Evolutionary conservation across 179 eudicot species (phyloP).

Genomic region (Amaranthus tricolor): DNA sequence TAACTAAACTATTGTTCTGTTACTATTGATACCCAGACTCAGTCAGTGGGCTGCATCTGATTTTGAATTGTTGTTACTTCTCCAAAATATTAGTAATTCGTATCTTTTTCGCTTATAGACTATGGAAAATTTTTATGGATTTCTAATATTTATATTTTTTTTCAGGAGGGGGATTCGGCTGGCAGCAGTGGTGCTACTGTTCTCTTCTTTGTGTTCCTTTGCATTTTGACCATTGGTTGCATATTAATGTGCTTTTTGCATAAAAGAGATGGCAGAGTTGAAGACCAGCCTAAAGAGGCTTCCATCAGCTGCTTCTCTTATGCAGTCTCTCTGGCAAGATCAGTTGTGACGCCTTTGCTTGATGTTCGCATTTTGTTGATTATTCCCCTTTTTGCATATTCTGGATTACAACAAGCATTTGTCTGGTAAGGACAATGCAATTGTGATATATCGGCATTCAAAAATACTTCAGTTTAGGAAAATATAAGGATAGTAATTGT

Average conservation of each 20-base stretch:
- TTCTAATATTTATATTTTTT: background rate
- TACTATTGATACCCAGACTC: background rate
- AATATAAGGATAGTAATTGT: background rate
- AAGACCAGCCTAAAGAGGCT: slow-evolving; percentile 43
- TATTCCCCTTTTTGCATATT: slow-evolving; percentile 91
- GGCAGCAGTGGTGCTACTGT: slow-evolving; percentile 54
- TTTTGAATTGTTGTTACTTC: background rate
- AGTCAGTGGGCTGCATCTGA: background rate
- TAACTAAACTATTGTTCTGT: background rate
- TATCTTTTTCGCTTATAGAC: background rate
- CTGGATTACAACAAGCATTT: slow-evolving; percentile 97
- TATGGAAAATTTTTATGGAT: background rate
- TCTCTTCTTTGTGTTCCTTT: slow-evolving; percentile 70
- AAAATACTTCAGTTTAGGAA: too few species aligned
- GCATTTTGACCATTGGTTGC: slow-evolving; percentile 74
- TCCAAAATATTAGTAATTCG: background rate
- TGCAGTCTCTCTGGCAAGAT: slow-evolving; percentile 49
- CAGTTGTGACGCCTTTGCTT: slow-evolving; percentile 53
- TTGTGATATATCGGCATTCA: slow-evolving; percentile 1
- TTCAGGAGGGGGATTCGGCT: slow-evolving; percentile 69
- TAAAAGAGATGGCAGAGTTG: slow-evolving; percentile 50
- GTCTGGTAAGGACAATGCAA: slow-evolving; percentile 55
- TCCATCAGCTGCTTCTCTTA: slow-evolving; percentile 40
- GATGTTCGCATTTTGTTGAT: slow-evolving; percentile 71
- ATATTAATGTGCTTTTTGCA: slow-evolving; percentile 83